Conservation (phyloP, 192 early-diverging fungal species). For the Spizellomyces sp. region DNA sequence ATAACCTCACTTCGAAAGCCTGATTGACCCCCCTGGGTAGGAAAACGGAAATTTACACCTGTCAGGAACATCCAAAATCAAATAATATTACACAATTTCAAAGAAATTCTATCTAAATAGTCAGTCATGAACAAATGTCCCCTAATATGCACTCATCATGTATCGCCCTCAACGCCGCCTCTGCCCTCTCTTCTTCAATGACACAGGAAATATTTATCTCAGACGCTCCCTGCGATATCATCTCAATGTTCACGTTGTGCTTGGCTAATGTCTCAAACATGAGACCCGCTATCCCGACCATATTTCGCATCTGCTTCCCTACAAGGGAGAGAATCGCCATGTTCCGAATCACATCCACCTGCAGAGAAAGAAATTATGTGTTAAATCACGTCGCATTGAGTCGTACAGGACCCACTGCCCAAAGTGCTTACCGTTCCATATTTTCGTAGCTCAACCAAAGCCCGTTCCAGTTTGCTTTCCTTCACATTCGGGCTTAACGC, state of each 20-base stretch:
- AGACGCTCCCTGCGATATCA: constrained; percentile 98
- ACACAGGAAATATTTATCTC: constrained; percentile 99
- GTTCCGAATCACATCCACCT: constrained; percentile 80
- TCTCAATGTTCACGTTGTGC: constrained; percentile 94
- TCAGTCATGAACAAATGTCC: constrained; percentile 2
- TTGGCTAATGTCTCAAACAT: constrained; percentile 93
- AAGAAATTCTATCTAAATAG: neutral
- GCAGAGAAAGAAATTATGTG: neutral
- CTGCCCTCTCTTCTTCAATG: constrained; percentile 73
- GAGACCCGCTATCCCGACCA: constrained; percentile 90
- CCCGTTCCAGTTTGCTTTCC: constrained; percentile 68
- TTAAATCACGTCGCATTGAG: constrained; percentile 6
- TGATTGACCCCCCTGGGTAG: no score
- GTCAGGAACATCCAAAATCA: no score
- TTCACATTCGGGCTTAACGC: constrained; percentile 51
- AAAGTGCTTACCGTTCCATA: constrained; percentile 68
- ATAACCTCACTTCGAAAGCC: no score
- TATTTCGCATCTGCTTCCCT: constrained; percentile 94
- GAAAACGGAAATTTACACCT: no score
- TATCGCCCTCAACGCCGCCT: constrained; percentile 81
- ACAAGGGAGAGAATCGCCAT: constrained; percentile 97
- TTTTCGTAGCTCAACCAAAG: constrained; percentile 76
- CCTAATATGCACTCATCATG: constrained; percentile 74
- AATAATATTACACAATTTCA: no score
- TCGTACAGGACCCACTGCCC: neutral